Conservation (phyloP, 2,329 filamentous ascomycete genomes). For the Pseudocercospora pini-densiflorae region DNA sequence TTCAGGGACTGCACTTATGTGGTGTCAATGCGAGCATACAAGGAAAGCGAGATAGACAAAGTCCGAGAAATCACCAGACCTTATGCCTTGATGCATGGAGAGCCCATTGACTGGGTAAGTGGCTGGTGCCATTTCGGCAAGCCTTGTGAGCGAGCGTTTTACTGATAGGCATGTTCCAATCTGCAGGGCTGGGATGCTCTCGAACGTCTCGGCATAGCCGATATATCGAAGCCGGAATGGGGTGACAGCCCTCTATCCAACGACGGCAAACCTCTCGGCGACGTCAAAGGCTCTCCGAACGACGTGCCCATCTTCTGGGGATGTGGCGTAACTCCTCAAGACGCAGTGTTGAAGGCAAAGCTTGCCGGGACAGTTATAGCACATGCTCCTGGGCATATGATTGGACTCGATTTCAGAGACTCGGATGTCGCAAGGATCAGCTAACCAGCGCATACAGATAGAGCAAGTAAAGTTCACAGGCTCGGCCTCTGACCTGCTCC, state of each 20-base stretch:
- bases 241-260: slow-evolving; percentile 54
- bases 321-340: slow-evolving; percentile 69
- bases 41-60: slow-evolving; percentile 51
- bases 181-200: slow-evolving; percentile 1
- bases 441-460: background rate
- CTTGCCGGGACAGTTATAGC: slow-evolving; percentile 63
- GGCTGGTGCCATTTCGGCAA: slow-evolving; percentile 39
- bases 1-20: slow-evolving; percentile 62
- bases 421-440: background rate
- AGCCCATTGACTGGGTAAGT: slow-evolving; percentile 67
- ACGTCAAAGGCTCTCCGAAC: background rate
- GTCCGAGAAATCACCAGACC: slow-evolving; percentile 61
- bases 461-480: slow-evolving; percentile 3
- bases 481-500: background rate
- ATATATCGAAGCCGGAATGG: slow-evolving; percentile 61
- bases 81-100: slow-evolving; percentile 64
- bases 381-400: slow-evolving; percentile 67
- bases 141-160: background rate
- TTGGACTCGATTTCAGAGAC: slow-evolving; percentile 37
- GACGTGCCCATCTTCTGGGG: slow-evolving; percentile 65
- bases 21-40: slow-evolving; percentile 68
- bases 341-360: slow-evolving; percentile 62
- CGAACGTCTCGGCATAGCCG: slow-evolving; percentile 56
- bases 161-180: background rate
- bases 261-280: slow-evolving; percentile 30